These are phyloP conservation scores for Mycena venus DNA, from an alignment of 768 basidiomycete species.

Conservation along the genomic window DNA sequence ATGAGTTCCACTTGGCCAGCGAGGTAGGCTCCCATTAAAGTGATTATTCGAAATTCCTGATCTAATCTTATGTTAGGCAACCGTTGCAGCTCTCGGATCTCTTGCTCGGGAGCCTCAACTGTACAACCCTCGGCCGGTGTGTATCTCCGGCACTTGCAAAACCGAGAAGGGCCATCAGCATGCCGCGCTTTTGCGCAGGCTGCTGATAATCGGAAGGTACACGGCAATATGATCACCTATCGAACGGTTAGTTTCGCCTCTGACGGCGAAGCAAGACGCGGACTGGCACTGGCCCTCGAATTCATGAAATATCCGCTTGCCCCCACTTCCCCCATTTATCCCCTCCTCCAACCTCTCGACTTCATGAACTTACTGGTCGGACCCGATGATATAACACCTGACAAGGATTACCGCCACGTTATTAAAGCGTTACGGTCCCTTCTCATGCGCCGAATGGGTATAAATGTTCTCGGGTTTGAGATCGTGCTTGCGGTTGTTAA, in stretches of 20 bases:
- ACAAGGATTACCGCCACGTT: conserved; percentile 23
- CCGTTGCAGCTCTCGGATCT: not conserved
- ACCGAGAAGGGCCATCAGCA: not conserved
- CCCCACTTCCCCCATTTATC: not conserved
- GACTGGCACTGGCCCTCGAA: not conserved
- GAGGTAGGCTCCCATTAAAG: not conserved
- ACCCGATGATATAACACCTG: conserved; percentile 3
- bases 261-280: conserved; percentile 11
- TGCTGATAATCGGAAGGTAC: not conserved
- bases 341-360: not conserved
- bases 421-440: not conserved
- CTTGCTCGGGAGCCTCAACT: not conserved
- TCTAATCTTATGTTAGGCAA: not conserved
- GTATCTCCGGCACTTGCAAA: conserved; percentile 6
- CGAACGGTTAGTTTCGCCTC: not conserved
- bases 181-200: not conserved
- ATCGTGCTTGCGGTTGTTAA: not conserved
- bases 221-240: conserved; percentile 15
- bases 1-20: not conserved
- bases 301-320: not conserved
- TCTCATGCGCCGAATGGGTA: not conserved
- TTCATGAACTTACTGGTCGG: conserved; percentile 10
- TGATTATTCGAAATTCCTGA: not conserved
- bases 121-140: not conserved
- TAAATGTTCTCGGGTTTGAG: not conserved